Conservation (phyloP, 768 basidiomycete genomes). For the Pulveroboletus sp. region DNA sequence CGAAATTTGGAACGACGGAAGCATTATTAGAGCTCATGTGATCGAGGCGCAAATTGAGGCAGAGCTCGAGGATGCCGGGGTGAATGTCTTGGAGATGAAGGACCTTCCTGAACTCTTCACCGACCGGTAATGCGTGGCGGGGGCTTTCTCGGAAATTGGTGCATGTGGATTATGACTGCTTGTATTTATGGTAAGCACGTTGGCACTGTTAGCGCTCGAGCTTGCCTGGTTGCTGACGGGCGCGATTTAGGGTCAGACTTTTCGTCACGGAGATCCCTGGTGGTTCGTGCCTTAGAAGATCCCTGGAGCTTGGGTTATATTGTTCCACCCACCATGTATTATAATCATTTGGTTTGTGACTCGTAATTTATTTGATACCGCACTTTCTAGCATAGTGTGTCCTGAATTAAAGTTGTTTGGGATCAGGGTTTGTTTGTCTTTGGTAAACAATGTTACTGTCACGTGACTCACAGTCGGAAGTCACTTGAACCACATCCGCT, state of each 20-base stretch:
- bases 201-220: no score
- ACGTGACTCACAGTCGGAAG: slow-evolving; percentile 3
- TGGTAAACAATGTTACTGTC: slow-evolving; percentile 10
- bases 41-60: slow-evolving; percentile 61
- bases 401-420: neutral
- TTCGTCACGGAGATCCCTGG: neutral
- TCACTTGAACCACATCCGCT: no score
- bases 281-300: neutral
- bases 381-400: neutral
- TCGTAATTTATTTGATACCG: neutral
- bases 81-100: slow-evolving; percentile 61
- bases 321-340: neutral
- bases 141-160: neutral
- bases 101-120: slow-evolving; percentile 57
- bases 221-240: no score
- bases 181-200: slow-evolving; percentile 13
- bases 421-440: slow-evolving; percentile 11
- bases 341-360: neutral
- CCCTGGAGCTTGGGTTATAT: no score
- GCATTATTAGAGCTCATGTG: slow-evolving; percentile 46
- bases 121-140: slow-evolving; percentile 40
- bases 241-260: neutral
- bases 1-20: slow-evolving; percentile 57
- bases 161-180: neutral
- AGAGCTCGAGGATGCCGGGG: slow-evolving; percentile 68